Base-by-base conservation (phyloP, 192 early-diverging fungal species). In the Backusella tuberculispora region DNA sequence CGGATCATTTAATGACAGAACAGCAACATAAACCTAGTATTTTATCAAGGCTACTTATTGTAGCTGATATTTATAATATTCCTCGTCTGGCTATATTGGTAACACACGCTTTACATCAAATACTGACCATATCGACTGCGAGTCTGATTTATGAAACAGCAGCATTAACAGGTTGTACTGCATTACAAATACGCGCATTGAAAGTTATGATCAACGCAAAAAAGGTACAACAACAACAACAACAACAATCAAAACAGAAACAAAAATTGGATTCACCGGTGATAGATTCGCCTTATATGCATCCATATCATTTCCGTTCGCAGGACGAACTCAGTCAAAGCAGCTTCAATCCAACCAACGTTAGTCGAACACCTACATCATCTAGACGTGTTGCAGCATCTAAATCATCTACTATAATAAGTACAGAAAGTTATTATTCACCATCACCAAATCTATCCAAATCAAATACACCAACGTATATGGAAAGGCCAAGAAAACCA, bases 111-210 rank as follows among this genome's bases (percentile, higher is more conserved):
- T 81, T 92, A 38, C 91, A 89, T 40, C 88, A 87, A 73, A 81
- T 84, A 76, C 81, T 89, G 7, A 86, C 80, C 63, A 89, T 84
- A 64, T 74, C 80, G 6, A 90, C 87, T 1, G 91, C 91, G n/a
- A 86, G 87, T 3, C 70, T 90, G 46, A 82, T 92, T 24, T 92
- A 85, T 42, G 90, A 92, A 69, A 87, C 90, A 0, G 88, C 88
- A 1, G 84, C 88, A 26, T 83, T 88, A 1, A 87, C 90, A 0
- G 84, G 86, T 17, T 87, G 88, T 74, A 84, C 80, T 46, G 85
- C 88, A 0, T 78, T 92, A 76, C 91, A 92, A 66, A 82, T 87
- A 44, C 82, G 86, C n/a, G 84, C 86, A 0, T 76, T 87, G 13
- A 79, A 79, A 60, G 80, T 85, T 3, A 87, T 87, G 86, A 78